Evolutionary conservation across 148 eudicot genomes (phyloP).

Genomic region (Arctostaphylos glauca): DNA sequence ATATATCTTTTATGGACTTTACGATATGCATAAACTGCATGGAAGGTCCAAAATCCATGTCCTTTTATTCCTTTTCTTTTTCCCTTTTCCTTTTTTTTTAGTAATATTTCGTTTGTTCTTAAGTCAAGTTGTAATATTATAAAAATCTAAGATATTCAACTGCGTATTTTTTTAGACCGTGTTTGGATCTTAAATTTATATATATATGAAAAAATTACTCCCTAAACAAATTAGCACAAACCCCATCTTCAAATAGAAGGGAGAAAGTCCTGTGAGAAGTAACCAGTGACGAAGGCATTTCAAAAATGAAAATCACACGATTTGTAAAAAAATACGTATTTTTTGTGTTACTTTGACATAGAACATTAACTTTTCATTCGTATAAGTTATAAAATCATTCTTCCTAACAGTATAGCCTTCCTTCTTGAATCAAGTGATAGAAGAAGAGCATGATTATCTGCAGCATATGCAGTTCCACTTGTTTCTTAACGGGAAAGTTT

Average conservation of each 20-base stretch:
- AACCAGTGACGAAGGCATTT: not conserved
- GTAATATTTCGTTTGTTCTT: not conserved
- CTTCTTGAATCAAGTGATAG: too few species aligned
- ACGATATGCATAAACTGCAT: not conserved
- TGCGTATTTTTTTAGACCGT: not conserved
- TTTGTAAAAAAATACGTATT: too few species aligned
- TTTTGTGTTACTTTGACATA: too few species aligned
- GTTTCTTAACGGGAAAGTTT: too few species aligned
- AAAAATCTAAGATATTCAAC: not conserved
- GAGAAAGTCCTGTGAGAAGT: not conserved
- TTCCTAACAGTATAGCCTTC: too few species aligned
- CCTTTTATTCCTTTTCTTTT: not conserved
- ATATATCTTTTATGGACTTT: not conserved
- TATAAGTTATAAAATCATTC: too few species aligned
- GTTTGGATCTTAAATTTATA: not conserved
- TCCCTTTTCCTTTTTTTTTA: not conserved
- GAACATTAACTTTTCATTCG: too few species aligned
- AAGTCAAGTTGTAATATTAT: not conserved
- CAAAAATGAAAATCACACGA: too few species aligned
- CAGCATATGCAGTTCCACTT: too few species aligned
- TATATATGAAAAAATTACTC: too few species aligned
- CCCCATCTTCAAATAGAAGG: not conserved
- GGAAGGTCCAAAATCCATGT: not conserved
- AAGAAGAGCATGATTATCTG: too few species aligned
- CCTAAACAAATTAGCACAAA: too few species aligned